phyloP scores from a whole-genome alignment of 495 filamentous ascomycete species.

The Penicillium malachiteum region DNA sequence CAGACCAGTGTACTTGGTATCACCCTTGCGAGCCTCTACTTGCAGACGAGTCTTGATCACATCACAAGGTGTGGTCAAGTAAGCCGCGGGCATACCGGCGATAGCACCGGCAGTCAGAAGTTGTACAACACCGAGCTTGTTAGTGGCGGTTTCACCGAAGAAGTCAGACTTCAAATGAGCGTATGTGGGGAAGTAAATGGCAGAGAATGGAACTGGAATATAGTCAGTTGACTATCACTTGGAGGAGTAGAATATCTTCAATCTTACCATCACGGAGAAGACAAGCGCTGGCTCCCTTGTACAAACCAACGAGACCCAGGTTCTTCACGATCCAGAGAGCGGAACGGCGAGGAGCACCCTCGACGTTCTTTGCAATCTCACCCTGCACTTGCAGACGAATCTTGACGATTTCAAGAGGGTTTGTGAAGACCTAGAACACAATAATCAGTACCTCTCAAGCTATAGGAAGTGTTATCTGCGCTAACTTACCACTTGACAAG shows the following conservation, averaged over 20 bases:
- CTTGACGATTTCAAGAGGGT: conserved; percentile 98
- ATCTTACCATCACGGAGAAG: conserved; percentile 73
- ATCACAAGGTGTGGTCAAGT: conserved; percentile 95
- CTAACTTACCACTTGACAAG: conserved; percentile 87
- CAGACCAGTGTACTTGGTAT: conserved; percentile 80
- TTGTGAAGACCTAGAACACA: conserved; percentile 76
- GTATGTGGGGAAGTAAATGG: conserved; percentile 98
- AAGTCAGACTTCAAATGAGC: conserved; percentile 88
- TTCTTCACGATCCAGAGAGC: conserved; percentile 98
- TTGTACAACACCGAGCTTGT: conserved; percentile 89
- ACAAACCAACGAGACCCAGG: conserved; percentile 89
- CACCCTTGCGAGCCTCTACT: conserved; percentile 94
- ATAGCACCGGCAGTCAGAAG: conserved; percentile 94
- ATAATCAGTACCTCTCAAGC: no score
- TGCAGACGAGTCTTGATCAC: conserved; percentile 99
- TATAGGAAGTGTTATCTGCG: neutral
- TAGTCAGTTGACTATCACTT: conserved; percentile 15
- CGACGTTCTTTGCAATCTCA: conserved; percentile 85
- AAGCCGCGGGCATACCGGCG: conserved; percentile 97
- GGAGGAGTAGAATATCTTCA: neutral
- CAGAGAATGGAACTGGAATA: conserved; percentile 78
- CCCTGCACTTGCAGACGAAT: conserved; percentile 97
- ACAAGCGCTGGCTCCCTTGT: conserved; percentile 97
- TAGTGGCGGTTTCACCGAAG: conserved; percentile 86
- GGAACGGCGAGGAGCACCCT: conserved; percentile 79